Evolutionary conservation across 2,329 filamentous ascomycete species (phyloP).

Genomic region (Cladobotryum mycophilum): DNA sequence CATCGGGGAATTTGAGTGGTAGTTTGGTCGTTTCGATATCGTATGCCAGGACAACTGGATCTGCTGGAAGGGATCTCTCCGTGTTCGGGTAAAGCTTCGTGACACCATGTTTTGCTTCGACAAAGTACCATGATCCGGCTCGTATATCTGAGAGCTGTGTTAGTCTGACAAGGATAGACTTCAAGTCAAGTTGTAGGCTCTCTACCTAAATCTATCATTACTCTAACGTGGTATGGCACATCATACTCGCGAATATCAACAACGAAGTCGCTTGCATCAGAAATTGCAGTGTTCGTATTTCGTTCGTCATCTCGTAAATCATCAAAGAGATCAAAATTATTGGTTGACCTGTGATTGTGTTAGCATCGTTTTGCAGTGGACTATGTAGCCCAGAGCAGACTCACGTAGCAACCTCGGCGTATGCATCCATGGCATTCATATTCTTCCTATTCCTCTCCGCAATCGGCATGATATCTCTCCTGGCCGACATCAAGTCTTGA

Average conservation of each 20-base stretch:
- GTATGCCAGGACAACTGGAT: slow-evolving; percentile 97
- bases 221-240: slow-evolving; percentile 97
- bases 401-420: slow-evolving; percentile 89
- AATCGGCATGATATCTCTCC: slow-evolving; percentile 78
- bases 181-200: background rate
- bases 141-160: slow-evolving; percentile 63
- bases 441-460: slow-evolving; percentile 96
- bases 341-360: slow-evolving; percentile 54
- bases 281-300: slow-evolving; percentile 67
- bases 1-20: slow-evolving; percentile 93
- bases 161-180: slow-evolving; percentile 15
- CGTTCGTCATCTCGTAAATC: slow-evolving; percentile 73
- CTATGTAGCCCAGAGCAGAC: slow-evolving; percentile 26
- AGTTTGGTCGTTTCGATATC: slow-evolving; percentile 98
- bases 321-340: slow-evolving; percentile 92
- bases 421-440: slow-evolving; percentile 95
- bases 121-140: slow-evolving; percentile 93
- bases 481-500: slow-evolving; percentile 73
- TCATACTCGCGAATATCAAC: slow-evolving; percentile 99
- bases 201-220: slow-evolving; percentile 86
- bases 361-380: slow-evolving; percentile 7
- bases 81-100: slow-evolving; percentile 80
- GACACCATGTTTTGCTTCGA: slow-evolving; percentile 87
- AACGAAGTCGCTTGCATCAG: slow-evolving; percentile 93
- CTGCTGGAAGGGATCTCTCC: slow-evolving; percentile 80